Percentiles rank a stretch among this genome's conserved stretches.
These are phyloP conservation scores for Kwoniella sp. DNA, from an alignment of 768 basidiomycete genomes.

Conservation along the genomic window DNA sequence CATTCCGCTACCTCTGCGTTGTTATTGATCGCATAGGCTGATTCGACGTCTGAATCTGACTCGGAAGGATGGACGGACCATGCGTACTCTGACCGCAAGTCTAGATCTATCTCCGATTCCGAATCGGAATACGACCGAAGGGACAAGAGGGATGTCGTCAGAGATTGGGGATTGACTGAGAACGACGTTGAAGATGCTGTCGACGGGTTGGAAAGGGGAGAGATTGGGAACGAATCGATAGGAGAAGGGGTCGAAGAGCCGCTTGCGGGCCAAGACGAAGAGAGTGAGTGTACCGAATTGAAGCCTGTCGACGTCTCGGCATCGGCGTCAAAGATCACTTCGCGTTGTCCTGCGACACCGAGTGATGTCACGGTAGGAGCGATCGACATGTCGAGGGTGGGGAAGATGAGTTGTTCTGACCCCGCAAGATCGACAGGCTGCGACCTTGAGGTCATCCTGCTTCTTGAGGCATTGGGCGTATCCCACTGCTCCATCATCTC, in stretches of 20 bases:
- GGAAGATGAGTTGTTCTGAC: conserved; percentile 19
- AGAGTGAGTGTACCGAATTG: conserved; percentile 2
- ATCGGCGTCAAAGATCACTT: conserved; percentile 22
- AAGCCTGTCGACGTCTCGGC: neutral
- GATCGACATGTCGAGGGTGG: conserved; percentile 26
- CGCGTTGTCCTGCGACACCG: neutral
- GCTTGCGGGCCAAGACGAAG: conserved; percentile 19
- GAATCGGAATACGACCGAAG: conserved; percentile 6
- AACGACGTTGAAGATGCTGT: conserved; percentile 1
- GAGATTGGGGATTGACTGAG: conserved; percentile 6
- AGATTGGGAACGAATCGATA: neutral
- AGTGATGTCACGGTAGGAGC: neutral
- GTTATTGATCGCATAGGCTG: conserved; percentile 4
- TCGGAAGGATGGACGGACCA: conserved; percentile 35
- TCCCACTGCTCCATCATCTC: conserved; percentile 41
- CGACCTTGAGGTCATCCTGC: neutral
- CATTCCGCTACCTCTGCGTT: conserved; percentile 14
- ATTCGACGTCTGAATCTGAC: conserved; percentile 41
- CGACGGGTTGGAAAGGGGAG: neutral
- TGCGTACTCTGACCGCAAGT: neutral
- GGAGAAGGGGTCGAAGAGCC: conserved; percentile 14
- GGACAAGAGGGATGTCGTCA: conserved; percentile 30
- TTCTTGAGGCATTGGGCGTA: neutral
- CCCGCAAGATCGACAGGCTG: neutral
- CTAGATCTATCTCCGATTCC: conserved; percentile 1